These are phyloP conservation scores for Erodium texanum DNA, from an alignment of 441 rosid genomes.

Conservation along the genomic window DNA sequence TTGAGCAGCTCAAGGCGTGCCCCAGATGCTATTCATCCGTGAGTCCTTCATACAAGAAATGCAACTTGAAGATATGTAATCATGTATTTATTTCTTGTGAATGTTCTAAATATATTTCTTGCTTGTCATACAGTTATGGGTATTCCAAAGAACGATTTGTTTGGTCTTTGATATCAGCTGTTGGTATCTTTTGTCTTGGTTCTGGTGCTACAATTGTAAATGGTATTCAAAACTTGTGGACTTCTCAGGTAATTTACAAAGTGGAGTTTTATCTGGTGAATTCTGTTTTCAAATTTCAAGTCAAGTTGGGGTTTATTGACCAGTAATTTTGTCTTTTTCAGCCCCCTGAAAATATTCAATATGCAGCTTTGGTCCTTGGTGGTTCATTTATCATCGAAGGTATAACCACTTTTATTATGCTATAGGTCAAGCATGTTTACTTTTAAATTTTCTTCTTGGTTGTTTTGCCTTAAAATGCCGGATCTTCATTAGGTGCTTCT, in stretches of 20 bases:
- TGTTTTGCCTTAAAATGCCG: not conserved
- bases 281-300: not conserved
- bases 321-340: constrained; percentile 30
- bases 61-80: not conserved
- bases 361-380: constrained; percentile 91
- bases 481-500: constrained; percentile 64
- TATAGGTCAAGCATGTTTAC: not conserved
- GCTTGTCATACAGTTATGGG: constrained; percentile 59
- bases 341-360: constrained; percentile 74
- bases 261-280: not conserved
- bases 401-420: constrained; percentile 19
- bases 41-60: constrained; percentile 25
- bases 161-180: constrained; percentile 99
- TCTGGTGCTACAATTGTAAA: constrained; percentile 95
- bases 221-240: constrained; percentile 91
- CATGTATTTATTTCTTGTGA: constrained; percentile 10
- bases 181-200: constrained; percentile 97
- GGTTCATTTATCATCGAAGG: constrained; percentile 97
- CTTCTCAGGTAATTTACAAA: constrained; percentile 44
- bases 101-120: constrained; percentile 16
- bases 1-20: constrained; percentile 97
- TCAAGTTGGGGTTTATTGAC: constrained; percentile 19
- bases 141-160: constrained; percentile 98
- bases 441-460: not conserved
- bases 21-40: constrained; percentile 99